Percentiles rank a stretch among this genome's conserved stretches.
phyloP scores from a whole-genome alignment of 2,329 filamentous ascomycete species.

The Coniosporium tulheliwenetii region DNA sequence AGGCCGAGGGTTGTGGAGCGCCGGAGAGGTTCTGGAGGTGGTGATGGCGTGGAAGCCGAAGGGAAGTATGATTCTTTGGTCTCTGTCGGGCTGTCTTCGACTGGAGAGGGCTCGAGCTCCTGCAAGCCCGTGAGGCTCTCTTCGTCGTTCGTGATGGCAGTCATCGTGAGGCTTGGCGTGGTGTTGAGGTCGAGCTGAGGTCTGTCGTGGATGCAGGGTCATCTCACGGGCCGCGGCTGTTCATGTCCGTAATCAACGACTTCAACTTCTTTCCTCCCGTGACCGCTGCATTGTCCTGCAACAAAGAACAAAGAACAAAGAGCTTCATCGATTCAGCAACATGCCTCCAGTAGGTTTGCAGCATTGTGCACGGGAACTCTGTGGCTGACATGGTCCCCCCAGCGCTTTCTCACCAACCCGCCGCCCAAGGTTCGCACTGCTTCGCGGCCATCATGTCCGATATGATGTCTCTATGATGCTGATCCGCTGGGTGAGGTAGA shows the following conservation, averaged over 20 bases:
- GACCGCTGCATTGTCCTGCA: not conserved
- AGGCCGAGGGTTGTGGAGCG: constrained; percentile 34
- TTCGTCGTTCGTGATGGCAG: not conserved
- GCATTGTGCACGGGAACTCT: not conserved
- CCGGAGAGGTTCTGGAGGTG: constrained; percentile 9
- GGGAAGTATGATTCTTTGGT: constrained; percentile 33
- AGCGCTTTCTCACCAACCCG: constrained; percentile 33
- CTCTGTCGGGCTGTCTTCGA: constrained; percentile 40
- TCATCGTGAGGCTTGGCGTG: too few species aligned
- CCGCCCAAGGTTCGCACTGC: constrained; percentile 22
- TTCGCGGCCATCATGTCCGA: not conserved
- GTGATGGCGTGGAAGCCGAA: constrained; percentile 8
- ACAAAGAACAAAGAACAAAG: not conserved
- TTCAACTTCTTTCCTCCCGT: not conserved
- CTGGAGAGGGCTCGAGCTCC: constrained; percentile 70
- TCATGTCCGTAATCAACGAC: not conserved
- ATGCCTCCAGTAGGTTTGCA: constrained; percentile 40
- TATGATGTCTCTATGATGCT: not conserved
- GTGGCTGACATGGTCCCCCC: not conserved
- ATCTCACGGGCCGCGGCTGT: constrained; percentile 1
- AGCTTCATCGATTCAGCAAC: constrained; percentile 5
- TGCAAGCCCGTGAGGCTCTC: constrained; percentile 51
- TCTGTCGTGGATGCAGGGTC: constrained; percentile 2
- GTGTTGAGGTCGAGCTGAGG: too few species aligned
- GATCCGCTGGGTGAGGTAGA: constrained; percentile 16